Conservation (phyloP, 345 rosid genomes). For the Salix suchowensis region DNA sequence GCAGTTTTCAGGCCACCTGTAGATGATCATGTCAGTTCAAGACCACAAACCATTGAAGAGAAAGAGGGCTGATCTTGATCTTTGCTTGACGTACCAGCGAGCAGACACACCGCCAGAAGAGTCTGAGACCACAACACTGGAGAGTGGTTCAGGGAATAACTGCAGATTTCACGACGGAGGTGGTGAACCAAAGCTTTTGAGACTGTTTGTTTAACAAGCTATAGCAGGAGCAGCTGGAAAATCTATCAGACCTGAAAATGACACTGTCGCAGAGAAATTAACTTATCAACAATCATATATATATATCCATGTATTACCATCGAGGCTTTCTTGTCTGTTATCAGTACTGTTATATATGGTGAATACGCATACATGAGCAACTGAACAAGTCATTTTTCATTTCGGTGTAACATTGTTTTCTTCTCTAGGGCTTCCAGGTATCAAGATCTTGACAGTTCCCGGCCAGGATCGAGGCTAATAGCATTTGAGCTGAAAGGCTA, state of each 20-base stretch:
- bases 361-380: too few species aligned
- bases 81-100: slow-evolving; percentile 19
- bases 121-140: slow-evolving; percentile 37
- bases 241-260: neutral
- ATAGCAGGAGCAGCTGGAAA: neutral
- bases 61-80: slow-evolving; percentile 17
- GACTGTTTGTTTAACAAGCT: slow-evolving; percentile 24
- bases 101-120: slow-evolving; percentile 46
- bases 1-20: neutral
- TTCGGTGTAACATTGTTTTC: neutral
- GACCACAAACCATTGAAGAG: slow-evolving; percentile 13
- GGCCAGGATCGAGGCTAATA: neutral
- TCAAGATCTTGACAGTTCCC: neutral
- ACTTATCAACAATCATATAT: neutral
- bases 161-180: slow-evolving; percentile 3
- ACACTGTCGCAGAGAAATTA: neutral
- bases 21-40: neutral
- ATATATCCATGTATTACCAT: neutral
- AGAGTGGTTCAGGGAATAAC: slow-evolving; percentile 8
- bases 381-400: neutral
- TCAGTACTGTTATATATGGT: too few species aligned
- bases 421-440: neutral
- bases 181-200: slow-evolving; percentile 32
- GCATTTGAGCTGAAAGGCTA: neutral
- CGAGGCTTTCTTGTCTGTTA: neutral